A percentile compares a stretch with the other conserved stretches of the same genome.
Evolutionary conservation across 495 filamentous ascomycete species (phyloP).

Genomic region (Penicillium arizonense): DNA sequence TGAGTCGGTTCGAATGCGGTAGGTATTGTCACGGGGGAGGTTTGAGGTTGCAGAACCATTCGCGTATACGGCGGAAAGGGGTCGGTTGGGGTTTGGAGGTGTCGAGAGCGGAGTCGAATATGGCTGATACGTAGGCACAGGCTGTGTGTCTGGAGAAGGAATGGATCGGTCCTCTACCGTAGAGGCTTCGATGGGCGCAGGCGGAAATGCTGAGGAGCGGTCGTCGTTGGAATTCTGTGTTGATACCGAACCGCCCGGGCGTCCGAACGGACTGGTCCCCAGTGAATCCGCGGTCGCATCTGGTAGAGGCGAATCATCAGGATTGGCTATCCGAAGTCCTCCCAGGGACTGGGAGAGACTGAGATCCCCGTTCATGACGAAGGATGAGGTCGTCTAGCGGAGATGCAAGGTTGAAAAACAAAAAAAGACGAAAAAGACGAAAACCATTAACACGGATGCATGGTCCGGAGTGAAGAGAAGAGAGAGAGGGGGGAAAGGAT

Average conservation of each 20-base stretch:
- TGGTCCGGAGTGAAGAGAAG: slow-evolving; percentile 29
- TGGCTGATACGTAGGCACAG: slow-evolving; percentile 26
- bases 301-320: slow-evolving; percentile 73
- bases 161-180: slow-evolving; percentile 29
- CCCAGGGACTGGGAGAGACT: slow-evolving; percentile 91
- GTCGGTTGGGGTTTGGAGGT: slow-evolving; percentile 42
- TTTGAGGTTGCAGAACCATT: slow-evolving; percentile 39
- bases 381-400: slow-evolving; percentile 10
- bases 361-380: slow-evolving; percentile 83
- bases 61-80: slow-evolving; percentile 55
- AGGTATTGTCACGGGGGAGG: slow-evolving; percentile 47
- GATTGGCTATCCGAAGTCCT: slow-evolving; percentile 95
- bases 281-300: slow-evolving; percentile 35
- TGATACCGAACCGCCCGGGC: slow-evolving; percentile 27
- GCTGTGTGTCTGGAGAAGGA: slow-evolving; percentile 20
- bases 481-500: slow-evolving; percentile 16
- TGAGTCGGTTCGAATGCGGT: slow-evolving; percentile 63
- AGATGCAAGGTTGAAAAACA: slow-evolving; percentile 4
- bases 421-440: slow-evolving; percentile 12
- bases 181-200: slow-evolving; percentile 21
- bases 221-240: slow-evolving; percentile 22
- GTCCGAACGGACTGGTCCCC: slow-evolving; percentile 22
- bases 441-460: slow-evolving; percentile 27
- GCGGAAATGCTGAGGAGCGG: slow-evolving; percentile 15
- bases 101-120: slow-evolving; percentile 46